Evolutionary conservation across 352 stramenopile genomes (phyloP).

Genomic region (Thraustotheca clavata): DNA sequence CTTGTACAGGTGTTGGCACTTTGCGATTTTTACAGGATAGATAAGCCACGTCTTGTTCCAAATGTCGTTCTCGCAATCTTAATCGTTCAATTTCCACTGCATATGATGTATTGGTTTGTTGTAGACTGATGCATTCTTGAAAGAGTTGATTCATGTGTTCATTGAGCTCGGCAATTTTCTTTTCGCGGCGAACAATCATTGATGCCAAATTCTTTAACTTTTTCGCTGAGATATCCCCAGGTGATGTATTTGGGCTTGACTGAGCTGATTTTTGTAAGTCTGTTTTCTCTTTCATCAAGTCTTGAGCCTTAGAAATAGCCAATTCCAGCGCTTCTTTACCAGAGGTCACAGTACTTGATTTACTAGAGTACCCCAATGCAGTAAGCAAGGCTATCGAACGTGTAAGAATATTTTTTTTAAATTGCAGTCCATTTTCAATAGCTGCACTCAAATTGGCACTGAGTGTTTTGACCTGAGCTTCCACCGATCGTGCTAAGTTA

Average conservation of each 20-base stretch:
- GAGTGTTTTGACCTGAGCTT: neutral
- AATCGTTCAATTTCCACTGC: neutral
- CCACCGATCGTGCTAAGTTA: too few relatives aligned
- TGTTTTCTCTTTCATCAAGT: neutral
- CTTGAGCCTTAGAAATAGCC: neutral
- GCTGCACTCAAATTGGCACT: neutral
- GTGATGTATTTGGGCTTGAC: neutral
- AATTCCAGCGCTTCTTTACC: neutral
- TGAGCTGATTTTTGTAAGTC: neutral
- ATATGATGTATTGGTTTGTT: conserved; percentile 66
- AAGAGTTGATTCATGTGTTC: conserved; percentile 81
- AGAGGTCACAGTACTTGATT: neutral
- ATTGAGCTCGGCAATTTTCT: conserved; percentile 77
- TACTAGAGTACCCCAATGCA: neutral
- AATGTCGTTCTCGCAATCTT: neutral
- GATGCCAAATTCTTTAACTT: neutral
- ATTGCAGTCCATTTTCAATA: neutral
- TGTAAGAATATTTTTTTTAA: neutral
- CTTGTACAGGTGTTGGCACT: neutral
- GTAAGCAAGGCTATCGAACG: neutral
- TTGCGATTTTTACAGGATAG: neutral
- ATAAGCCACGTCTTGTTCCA: conserved; percentile 13
- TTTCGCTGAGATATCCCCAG: neutral
- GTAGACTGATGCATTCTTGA: conserved; percentile 60
- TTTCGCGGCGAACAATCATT: conserved; percentile 22